These are phyloP conservation scores for Chaetomiaceae sp. DNA, from an alignment of 2,329 filamentous ascomycete species.

Conservation along the genomic window DNA sequence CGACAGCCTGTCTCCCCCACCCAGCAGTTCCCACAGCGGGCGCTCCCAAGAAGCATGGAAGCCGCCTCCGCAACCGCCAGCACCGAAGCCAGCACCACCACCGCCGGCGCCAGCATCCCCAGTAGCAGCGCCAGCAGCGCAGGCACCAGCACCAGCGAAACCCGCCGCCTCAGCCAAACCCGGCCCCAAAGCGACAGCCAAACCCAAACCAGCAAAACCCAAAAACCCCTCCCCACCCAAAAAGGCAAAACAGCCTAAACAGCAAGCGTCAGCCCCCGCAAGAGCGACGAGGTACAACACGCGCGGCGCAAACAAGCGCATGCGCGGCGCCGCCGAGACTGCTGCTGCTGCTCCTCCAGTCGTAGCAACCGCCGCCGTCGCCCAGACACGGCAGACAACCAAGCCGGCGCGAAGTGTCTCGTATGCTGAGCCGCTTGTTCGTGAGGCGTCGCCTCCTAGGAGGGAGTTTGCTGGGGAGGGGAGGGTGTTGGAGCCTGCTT, in stretches of 20 bases:
- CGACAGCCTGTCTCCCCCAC: background rate
- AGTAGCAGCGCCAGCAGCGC: background rate
- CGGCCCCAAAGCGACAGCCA: background rate
- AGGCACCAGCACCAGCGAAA: background rate
- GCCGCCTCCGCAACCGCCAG: background rate
- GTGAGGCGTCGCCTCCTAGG: background rate
- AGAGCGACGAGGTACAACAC: background rate
- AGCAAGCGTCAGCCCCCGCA: background rate
- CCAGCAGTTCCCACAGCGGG: conserved; percentile 1
- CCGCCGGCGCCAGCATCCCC: background rate
- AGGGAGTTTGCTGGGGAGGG: background rate
- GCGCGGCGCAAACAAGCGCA: background rate
- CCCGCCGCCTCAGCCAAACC: background rate
- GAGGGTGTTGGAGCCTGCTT: background rate
- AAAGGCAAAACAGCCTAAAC: background rate
- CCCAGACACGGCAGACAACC: background rate
- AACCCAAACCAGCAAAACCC: background rate
- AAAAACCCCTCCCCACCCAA: background rate
- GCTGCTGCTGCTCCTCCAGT: too few relatives aligned
- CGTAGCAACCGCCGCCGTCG: too few relatives aligned
- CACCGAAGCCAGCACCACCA: background rate
- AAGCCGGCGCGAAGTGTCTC: background rate
- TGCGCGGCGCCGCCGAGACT: background rate
- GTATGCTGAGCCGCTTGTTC: conserved; percentile 1
- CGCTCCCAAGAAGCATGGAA: background rate